These are phyloP conservation scores for Limtongia smithiae DNA, from an alignment of 805 yeast genomes.

Conservation along the genomic window DNA sequence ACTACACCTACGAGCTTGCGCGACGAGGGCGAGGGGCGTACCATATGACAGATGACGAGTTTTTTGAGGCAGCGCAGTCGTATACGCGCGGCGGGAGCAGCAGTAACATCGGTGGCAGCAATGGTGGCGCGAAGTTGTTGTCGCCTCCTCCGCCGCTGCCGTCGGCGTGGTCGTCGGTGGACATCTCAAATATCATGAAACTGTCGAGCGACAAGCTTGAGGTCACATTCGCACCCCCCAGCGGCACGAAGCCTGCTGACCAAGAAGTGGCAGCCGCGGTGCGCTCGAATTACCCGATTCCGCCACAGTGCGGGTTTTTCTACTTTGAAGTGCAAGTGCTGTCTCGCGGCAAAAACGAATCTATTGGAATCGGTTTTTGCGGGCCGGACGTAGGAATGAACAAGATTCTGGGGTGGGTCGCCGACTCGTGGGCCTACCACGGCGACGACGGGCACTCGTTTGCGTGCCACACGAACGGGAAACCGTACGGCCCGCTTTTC, in stretches of 20 bases:
- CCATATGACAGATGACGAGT: too few species aligned
- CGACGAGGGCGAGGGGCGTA: too few species aligned
- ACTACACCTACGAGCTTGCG: too few species aligned
- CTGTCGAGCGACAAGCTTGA: slow-evolving; percentile 18
- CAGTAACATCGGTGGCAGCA: too few species aligned
- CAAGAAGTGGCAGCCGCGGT: slow-evolving; percentile 28
- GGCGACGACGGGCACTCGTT: slow-evolving; percentile 49
- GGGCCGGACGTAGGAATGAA: slow-evolving; percentile 35
- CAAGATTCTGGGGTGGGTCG: slow-evolving; percentile 49
- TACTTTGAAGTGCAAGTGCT: slow-evolving; percentile 49
- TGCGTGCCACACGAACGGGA: slow-evolving; percentile 41
- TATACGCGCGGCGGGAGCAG: too few species aligned
- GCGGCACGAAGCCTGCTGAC: slow-evolving; percentile 14
- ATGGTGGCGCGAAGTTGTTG: too few species aligned
- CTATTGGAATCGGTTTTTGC: slow-evolving; percentile 46
- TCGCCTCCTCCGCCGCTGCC: slow-evolving; percentile 19
- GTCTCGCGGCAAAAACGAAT: slow-evolving; percentile 38
- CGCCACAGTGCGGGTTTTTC: slow-evolving; percentile 45
- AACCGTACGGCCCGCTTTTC: slow-evolving; percentile 45
- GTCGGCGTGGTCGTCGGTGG: slow-evolving; percentile 20
- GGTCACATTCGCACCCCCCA: slow-evolving; percentile 16
- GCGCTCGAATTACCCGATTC: slow-evolving; percentile 36
- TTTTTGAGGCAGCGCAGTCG: too few species aligned
- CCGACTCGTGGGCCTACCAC: slow-evolving; percentile 50
- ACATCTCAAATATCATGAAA: slow-evolving; percentile 13